Conservation (phyloP, 2,329 filamentous ascomycete genomes). For the Fusarium proliferatum region DNA sequence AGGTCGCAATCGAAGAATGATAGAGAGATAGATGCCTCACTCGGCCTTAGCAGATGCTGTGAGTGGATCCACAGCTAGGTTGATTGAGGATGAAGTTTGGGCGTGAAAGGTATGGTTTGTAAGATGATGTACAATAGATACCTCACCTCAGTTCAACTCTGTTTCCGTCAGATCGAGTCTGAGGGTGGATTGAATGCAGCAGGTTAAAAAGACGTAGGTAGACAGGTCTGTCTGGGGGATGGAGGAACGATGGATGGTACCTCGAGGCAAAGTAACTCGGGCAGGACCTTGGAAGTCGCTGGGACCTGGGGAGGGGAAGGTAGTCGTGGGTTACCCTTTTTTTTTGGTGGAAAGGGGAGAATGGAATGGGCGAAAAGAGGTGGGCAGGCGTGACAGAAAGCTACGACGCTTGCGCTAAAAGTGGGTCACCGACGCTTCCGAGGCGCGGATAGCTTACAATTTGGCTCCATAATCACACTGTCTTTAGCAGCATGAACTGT, state of each 20-base stretch:
- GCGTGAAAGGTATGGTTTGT: constrained; percentile 11
- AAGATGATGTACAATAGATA: constrained; percentile 38
- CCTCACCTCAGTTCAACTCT: constrained; percentile 18
- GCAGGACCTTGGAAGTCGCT: constrained; percentile 47
- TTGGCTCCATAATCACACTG: neutral
- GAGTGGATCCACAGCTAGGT: constrained; percentile 42
- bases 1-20: constrained; percentile 20
- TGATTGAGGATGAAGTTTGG: constrained; percentile 23
- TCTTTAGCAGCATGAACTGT: fast-evolving
- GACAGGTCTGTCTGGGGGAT: constrained; percentile 34
- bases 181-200: constrained; percentile 32
- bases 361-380: constrained; percentile 45
- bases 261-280: constrained; percentile 56
- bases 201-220: constrained; percentile 2
- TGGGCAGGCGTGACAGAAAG: constrained; percentile 45
- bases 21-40: neutral
- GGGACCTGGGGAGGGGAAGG: constrained; percentile 47
- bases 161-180: constrained; percentile 31
- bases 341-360: constrained; percentile 49
- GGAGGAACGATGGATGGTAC: constrained; percentile 51
- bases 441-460: constrained; percentile 3
- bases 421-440: constrained; percentile 24
- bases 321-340: constrained; percentile 50
- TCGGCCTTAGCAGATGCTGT: constrained; percentile 33
- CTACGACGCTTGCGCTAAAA: constrained; percentile 35